Evolutionary conservation across 1,284 basidiomycete species (phyloP), one percentile per base, ranked within the genome.

Genomic region (Lignosus rhinocerotis): DNA sequence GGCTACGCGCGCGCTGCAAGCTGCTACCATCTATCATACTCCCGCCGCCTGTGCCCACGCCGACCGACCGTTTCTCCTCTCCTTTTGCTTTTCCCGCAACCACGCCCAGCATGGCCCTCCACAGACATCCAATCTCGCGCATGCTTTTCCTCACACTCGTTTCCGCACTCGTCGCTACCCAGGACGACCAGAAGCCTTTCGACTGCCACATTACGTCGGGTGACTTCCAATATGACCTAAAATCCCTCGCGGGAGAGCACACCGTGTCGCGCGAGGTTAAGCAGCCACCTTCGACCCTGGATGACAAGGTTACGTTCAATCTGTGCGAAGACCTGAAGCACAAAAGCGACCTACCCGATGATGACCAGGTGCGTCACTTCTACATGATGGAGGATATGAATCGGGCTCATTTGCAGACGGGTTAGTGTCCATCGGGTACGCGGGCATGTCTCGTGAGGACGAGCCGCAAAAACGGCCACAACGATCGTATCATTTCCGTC

Each of bases 391-490:
- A n/a, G 21, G 46, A 46, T n/a, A 41, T 16, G 12, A 59, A 3
- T 38, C 25, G 51, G 43, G 38, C 58, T 62, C 42, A 62, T 57
- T 21, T n/a, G 19, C 46, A 54, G 43, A 51, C 32, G 51, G 53
- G 36, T 3, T 39, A 93, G 90, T 93, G 91, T 76, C 73, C 80
- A 36, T 57, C 68, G 38, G 88, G 83, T 34, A 88, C 88, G 44
- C 78, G 85, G 66, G 90, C 84, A 53, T 93, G 91, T 71, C 75
- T 92, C 36, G 88, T 83, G 3, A 83, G 80, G 66, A 80, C 79
- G 39, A 92, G 90, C 68, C 67, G 76, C 66, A 92, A 89, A 72
- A 65, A 67, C 6, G 78, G 74, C 36, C 69, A 77, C 50, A 53
- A 70, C 8, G 84, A 88, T 61, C 80, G 87, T 51, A 73, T 92